These are phyloP conservation scores for Sicyos baderoa DNA, from an alignment of 306 rosid genomes.

Conservation along the genomic window DNA sequence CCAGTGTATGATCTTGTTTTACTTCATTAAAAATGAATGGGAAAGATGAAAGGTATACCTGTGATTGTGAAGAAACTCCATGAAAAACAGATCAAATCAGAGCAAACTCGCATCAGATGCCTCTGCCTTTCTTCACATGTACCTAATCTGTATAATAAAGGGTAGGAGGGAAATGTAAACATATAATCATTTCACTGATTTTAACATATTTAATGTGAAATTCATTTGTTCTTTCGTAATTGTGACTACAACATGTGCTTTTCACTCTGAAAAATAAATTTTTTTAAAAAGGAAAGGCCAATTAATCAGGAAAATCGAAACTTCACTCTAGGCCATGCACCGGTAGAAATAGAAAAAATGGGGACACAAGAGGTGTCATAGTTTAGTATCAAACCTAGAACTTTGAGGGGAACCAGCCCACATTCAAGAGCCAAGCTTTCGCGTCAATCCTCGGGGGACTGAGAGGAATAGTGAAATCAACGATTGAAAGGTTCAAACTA, in stretches of 20 bases:
- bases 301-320: too few relatives aligned
- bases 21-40: neutral
- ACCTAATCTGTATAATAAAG: neutral
- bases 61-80: neutral
- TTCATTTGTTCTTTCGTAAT: neutral
- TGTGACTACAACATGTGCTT: too few relatives aligned
- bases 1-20: neutral
- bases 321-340: too few relatives aligned
- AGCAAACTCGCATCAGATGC: neutral
- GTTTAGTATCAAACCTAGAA: too few relatives aligned
- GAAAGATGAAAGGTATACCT: slow-evolving; percentile 13
- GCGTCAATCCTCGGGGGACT: too few relatives aligned
- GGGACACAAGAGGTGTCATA: too few relatives aligned
- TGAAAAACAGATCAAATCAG: neutral
- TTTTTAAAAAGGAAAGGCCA: too few relatives aligned
- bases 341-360: too few relatives aligned
- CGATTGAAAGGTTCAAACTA: neutral
- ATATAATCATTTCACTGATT: neutral
- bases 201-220: neutral
- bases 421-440: too few relatives aligned
- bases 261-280: too few relatives aligned
- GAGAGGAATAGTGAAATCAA: neutral
- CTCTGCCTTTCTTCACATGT: slow-evolving; percentile 3
- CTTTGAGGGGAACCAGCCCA: too few relatives aligned
- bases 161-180: neutral